phyloP scores from a whole-genome alignment of 2,329 filamentous ascomycete genomes.

The Chaetomium globosum region DNA sequence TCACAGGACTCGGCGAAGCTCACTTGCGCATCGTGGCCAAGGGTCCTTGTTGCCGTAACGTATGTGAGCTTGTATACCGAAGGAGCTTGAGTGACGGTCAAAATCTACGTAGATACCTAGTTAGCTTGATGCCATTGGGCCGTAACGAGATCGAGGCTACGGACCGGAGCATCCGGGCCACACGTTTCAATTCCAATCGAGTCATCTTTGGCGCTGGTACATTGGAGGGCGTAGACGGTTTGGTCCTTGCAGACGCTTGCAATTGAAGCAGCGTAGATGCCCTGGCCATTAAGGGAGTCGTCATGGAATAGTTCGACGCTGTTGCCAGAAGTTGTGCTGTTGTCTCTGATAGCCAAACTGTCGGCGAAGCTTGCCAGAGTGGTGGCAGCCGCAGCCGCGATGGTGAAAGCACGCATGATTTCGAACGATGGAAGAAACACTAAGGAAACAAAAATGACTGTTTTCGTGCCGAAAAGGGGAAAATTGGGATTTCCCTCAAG shows the following conservation, averaged over 20 bases:
- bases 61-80: neutral
- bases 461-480: no score
- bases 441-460: no score
- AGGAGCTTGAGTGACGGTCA: conserved; percentile 1
- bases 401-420: no score
- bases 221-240: conserved; percentile 15
- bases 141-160: neutral
- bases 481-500: no score
- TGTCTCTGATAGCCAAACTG: neutral
- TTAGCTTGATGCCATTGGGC: no score
- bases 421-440: no score
- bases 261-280: conserved; percentile 3
- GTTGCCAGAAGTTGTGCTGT: conserved; percentile 6
- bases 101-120: neutral
- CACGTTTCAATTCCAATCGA: neutral
- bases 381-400: neutral
- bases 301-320: neutral
- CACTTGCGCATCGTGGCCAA: neutral
- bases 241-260: conserved; percentile 12
- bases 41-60: neutral
- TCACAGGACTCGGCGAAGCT: neutral
- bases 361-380: conserved; percentile 8
- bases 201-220: conserved; percentile 3
- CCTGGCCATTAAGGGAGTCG: neutral
- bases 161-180: neutral